Base-by-base conservation (phyloP, 306 rosid genomes). In the Gastrolobium bilobum region DNA sequence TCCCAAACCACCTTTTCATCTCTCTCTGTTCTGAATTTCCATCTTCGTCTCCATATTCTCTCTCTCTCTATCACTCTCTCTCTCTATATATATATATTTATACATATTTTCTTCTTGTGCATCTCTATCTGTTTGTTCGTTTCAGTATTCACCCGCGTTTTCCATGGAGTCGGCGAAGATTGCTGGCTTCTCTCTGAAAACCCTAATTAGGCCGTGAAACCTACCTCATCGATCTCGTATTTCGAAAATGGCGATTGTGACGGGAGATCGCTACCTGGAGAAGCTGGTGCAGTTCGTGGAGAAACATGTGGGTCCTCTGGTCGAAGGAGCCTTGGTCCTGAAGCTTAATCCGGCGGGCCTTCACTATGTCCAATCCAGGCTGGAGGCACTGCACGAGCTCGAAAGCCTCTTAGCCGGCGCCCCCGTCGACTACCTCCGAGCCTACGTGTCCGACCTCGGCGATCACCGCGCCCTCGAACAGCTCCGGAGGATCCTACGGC, bases 381-480 rank as follows among this genome's bases (percentile, higher is more conserved):
- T 95, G 4, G 99, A 95, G 86, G 96, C 98, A 6, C 85, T 95
- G 76, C 84, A 86, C 57, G 99, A 95, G 83, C 84, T 95, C 5
- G 98, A 95, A 78, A 86, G 89, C 81, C 92, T 95, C 46, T 89
- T 95, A 2, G 65, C 89, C 48, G 98, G 96, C 2, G 98, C 99
- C 40, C 99, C 99, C 3, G 92, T 95, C 2, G 99, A 95, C 58
- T 95, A 95, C 68, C 92, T 95, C 48, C 89, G 99, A 10, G 98
- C 99, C 10, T 95, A 95, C 63, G 89, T 95, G 3, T 91, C 97
- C 20, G 99, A 95, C 94, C 97, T 95, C 54, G 99, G 99, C 15
- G 99, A 95, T 72, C 96, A 95, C 90, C 99, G 99, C 40, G 98
- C 99, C 35, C 92, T 95, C 26, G 99, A 95, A 88, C 95, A 95